Evolutionary conservation across 257 asterid genomes (phyloP).

Genomic region (Plantago major): DNA sequence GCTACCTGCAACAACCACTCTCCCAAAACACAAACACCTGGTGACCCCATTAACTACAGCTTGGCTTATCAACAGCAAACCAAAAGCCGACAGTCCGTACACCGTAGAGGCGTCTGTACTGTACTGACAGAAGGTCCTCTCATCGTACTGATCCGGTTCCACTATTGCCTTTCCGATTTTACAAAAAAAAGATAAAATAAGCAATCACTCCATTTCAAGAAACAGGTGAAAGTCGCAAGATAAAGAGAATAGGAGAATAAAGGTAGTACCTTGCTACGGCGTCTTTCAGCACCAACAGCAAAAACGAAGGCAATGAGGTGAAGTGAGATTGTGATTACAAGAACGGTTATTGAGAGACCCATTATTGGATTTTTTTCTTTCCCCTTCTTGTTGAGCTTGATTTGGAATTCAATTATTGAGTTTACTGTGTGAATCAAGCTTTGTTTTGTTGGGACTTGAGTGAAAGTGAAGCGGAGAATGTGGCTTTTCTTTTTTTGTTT

Average conservation of each 20-base stretch:
- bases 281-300: conserved; percentile 96
- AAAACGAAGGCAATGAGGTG: conserved; percentile 84
- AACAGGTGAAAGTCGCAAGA: no score
- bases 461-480: no score
- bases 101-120: conserved; percentile 86
- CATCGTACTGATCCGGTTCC: conserved; percentile 88
- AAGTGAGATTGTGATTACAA: conserved; percentile 53
- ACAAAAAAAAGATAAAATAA: neutral
- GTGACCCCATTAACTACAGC: conserved; percentile 72
- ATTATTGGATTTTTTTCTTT: conserved; percentile 28
- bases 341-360: conserved; percentile 73
- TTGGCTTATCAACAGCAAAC: conserved; percentile 77
- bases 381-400: neutral
- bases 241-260: neutral
- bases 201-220: neutral
- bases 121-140: conserved; percentile 67
- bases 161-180: conserved; percentile 48
- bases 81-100: conserved; percentile 90
- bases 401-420: neutral
- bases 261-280: conserved; percentile 82
- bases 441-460: no score
- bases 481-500: no score
- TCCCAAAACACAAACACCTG: conserved; percentile 88
- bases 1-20: conserved; percentile 62
- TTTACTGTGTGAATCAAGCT: no score